phyloP scores from a whole-genome alignment of 2,329 filamentous ascomycete species.

The Colletotrichum scovillei region DNA sequence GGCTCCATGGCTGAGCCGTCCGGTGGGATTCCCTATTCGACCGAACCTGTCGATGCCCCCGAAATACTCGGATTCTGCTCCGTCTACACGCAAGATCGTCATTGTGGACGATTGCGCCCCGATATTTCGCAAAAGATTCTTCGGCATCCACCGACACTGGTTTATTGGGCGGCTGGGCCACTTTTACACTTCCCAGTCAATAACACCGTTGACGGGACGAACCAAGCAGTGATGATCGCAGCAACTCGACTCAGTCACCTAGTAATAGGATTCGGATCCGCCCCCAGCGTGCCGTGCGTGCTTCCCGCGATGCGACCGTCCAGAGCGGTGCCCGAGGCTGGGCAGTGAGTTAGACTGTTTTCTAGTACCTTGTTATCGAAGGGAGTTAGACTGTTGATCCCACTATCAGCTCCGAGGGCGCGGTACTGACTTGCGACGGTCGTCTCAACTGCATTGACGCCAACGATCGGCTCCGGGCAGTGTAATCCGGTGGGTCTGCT shows the following conservation, averaged over 20 bases:
- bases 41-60: not conserved
- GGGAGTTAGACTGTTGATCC: not conserved
- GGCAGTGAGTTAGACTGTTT: not conserved
- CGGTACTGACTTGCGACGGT: not conserved
- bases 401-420: not conserved
- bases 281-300: not conserved
- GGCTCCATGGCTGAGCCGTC: slow-evolving; percentile 4
- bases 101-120: not conserved
- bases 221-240: not conserved
- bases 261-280: no score
- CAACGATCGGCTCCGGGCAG: not conserved
- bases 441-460: slow-evolving; percentile 1
- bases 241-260: not conserved
- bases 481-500: not conserved
- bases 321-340: not conserved
- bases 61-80: not conserved
- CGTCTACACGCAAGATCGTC: not conserved
- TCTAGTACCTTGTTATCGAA: no score
- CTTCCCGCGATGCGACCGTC: not conserved
- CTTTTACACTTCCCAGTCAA: not conserved
- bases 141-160: not conserved
- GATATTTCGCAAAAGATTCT: not conserved
- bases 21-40: not conserved
- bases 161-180: not conserved
- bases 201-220: not conserved